Evolutionary conservation across 2,329 filamentous ascomycete species (phyloP).

Genomic region (Aspergillus cejpii): DNA sequence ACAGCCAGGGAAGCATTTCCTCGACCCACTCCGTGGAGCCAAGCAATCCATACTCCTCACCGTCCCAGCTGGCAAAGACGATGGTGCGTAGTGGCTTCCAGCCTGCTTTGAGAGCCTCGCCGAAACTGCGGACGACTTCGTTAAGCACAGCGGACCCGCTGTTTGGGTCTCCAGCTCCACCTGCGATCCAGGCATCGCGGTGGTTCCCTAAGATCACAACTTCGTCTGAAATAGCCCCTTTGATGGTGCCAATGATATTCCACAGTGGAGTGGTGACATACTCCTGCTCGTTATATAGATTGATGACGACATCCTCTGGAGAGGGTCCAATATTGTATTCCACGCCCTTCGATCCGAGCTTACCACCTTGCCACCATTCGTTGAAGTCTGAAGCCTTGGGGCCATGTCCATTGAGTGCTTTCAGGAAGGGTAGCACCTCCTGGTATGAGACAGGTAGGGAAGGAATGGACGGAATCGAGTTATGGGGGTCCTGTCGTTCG

Average conservation of each 20-base stretch:
- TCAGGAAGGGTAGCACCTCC: constrained; percentile 81
- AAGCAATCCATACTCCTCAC: constrained; percentile 77
- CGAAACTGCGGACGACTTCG: constrained; percentile 70
- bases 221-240: constrained; percentile 76
- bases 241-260: constrained; percentile 90
- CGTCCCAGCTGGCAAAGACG: constrained; percentile 81
- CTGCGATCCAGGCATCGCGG: constrained; percentile 80
- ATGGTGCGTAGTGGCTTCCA: constrained; percentile 87
- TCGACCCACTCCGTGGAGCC: constrained; percentile 93
- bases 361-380: constrained; percentile 64
- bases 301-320: constrained; percentile 62
- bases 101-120: constrained; percentile 61
- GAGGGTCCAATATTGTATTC: constrained; percentile 80
- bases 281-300: constrained; percentile 70
- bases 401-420: constrained; percentile 81
- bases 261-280: constrained; percentile 76
- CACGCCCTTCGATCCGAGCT: constrained; percentile 71
- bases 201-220: constrained; percentile 90
- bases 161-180: constrained; percentile 78
- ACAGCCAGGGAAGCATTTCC: constrained; percentile 76
- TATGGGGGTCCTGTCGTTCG: constrained; percentile 63
- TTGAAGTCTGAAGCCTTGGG: constrained; percentile 69
- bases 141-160: constrained; percentile 73
- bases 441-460: constrained; percentile 85
- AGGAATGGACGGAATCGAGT: constrained; percentile 73